Base-by-base conservation (phyloP, 75 land plant genomes). In the Cryptomeria japonica region DNA sequence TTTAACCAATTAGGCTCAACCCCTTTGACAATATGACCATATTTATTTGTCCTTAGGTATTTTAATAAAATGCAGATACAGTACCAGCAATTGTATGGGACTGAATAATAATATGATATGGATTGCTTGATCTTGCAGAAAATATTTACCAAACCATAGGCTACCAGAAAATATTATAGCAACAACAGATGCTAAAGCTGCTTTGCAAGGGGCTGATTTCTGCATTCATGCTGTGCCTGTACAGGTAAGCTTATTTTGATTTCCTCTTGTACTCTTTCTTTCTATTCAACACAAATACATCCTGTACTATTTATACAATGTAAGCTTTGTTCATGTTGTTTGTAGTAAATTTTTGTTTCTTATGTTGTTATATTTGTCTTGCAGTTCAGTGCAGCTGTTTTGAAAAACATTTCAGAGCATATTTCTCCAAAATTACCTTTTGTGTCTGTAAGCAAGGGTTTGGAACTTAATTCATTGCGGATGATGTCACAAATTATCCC, bases 401-500 rank as follows among this genome's bases (percentile, higher is more conserved):
- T 97, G 47, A 91, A 86, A 86, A 92, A 92, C 83, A 95, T 97
- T 84, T 92, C 95, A 19, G 91, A 92, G 44, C 85, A 92, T 92
- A 96, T 97, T 47, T 95, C 96, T 87, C 92, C 97, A 31, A 88
- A 88, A 77, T 89, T 97, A 89, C 99, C 99, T 10, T 94, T 97
- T 84, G 90, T 97, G 55, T 97, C 99, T 47, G 96, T 97, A 16
- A 97, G 99, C 90, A 97, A 97, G 85, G 99, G 99, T 13, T 87
- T 97, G 72, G 99, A 97, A 87, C 93, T 97, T 36, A 94, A 96
- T 61, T 91, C 99, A 8, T 87, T 97, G 72, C 95, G 95, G 87
- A 96, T 92, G 96, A 97, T 97, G 99, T 96, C 99, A 72, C 99
- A 96, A 85, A 91, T 97, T 16, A 96, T 97, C 86, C 99, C 99